Evolutionary conservation across 257 asterid genomes (phyloP).

Genomic region (Petunia secreta): DNA sequence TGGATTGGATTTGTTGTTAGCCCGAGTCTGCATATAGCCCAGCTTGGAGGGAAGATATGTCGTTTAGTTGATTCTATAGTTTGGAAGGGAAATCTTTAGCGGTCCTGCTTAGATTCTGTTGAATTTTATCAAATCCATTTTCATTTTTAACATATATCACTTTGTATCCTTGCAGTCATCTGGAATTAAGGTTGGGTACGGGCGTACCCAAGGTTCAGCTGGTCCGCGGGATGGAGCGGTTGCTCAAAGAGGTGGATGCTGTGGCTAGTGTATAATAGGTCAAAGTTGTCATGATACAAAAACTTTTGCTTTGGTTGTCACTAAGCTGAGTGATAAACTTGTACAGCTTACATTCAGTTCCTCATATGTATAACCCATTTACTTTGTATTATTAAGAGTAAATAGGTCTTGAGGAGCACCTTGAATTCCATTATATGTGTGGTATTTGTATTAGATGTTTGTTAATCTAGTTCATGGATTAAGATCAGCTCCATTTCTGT

Average conservation of each 20-base stretch:
- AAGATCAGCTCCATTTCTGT: background rate
- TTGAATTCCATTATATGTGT: background rate
- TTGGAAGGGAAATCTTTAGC: background rate
- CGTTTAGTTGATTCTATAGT: background rate
- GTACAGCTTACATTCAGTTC: constrained; percentile 38
- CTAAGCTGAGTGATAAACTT: constrained; percentile 20
- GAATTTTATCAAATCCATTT: background rate
- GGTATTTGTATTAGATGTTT: background rate
- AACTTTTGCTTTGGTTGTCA: constrained; percentile 3
- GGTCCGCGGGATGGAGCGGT: constrained; percentile 69
- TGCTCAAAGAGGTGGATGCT: constrained; percentile 70
- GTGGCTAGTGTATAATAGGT: constrained; percentile 42
- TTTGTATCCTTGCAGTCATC: constrained; percentile 54
- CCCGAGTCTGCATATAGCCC: constrained; percentile 10
- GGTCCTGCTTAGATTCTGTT: background rate
- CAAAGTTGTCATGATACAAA: background rate
- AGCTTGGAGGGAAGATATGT: background rate
- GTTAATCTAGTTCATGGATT: constrained; percentile 18
- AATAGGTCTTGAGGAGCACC: constrained; percentile 20
- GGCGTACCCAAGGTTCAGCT: constrained; percentile 58
- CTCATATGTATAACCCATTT: background rate
- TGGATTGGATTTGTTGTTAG: background rate
- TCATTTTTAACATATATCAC: background rate
- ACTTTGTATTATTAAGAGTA: constrained; percentile 14
- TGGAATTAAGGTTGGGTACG: constrained; percentile 77